Conservation (phyloP, 1,139 yeast genomes). For the Yamadazyma blattariae region DNA sequence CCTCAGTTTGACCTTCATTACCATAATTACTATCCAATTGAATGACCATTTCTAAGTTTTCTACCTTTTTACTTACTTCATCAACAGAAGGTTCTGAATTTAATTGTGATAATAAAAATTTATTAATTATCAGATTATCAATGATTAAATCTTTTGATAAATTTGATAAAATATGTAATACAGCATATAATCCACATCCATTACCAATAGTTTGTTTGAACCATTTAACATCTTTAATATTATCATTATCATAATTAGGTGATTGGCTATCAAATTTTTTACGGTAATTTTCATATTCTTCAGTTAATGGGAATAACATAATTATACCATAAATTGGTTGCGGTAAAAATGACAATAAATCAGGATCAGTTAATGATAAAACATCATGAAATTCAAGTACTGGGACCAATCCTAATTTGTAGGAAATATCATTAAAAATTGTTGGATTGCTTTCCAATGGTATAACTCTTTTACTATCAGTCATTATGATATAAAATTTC, state of each 20-base stretch:
- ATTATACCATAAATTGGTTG: slow-evolving; percentile 76
- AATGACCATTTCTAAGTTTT: slow-evolving; percentile 46
- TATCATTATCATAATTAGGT: slow-evolving; percentile 17
- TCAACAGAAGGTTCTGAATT: slow-evolving; percentile 21
- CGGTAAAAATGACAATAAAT: slow-evolving; percentile 73
- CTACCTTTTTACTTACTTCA: slow-evolving; percentile 48
- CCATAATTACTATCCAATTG: slow-evolving; percentile 59
- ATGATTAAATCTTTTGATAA: slow-evolving; percentile 46
- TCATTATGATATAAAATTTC: background rate
- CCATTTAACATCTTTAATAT: slow-evolving; percentile 43
- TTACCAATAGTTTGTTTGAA: slow-evolving; percentile 80
- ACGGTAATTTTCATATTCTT: slow-evolving; percentile 54
- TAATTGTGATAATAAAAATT: slow-evolving; percentile 20
- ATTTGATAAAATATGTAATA: slow-evolving; percentile 73
- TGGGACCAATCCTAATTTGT: slow-evolving; percentile 63
- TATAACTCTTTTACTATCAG: slow-evolving; percentile 42
- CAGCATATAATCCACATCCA: slow-evolving; percentile 91
- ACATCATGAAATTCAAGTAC: slow-evolving; percentile 72
- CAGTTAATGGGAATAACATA: slow-evolving; percentile 76
- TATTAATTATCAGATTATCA: slow-evolving; percentile 30
- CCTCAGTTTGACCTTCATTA: slow-evolving; percentile 70
- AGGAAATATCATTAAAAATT: slow-evolving; percentile 72
- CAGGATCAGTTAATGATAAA: slow-evolving; percentile 78
- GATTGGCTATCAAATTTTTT: slow-evolving; percentile 24
- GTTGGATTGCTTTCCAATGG: slow-evolving; percentile 92